Evolutionary conservation across 352 stramenopile species (phyloP), one percentile per base, ranked within the genome.

Genomic region (Thalassiosira delicatula): DNA sequence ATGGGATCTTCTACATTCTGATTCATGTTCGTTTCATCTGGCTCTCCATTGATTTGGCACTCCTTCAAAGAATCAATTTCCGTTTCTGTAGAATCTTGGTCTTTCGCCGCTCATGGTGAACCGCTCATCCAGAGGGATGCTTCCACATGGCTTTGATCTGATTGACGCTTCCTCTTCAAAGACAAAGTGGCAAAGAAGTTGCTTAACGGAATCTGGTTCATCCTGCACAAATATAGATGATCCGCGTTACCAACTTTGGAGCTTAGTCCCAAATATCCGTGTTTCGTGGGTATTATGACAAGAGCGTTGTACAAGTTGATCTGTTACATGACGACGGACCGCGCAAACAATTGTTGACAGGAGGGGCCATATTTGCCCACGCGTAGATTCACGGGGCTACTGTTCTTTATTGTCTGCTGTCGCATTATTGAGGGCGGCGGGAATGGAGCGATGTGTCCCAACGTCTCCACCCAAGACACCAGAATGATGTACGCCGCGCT

Each of bases 161-260:
- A 23, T 23, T 74, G 44, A 12, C 35, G 65, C 2, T 79, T 61
- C 21, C 77, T 62, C 12, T 53, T 33, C 17, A 25, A 8, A 19
- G 37, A 51, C 40, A 70, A n/a, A n/a, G 63, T 53, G 46, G 77
- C 83, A 78, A 92, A 91, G 61, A 93, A 93, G 40, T 92, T 82
- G 51, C 49, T 65, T 51, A 92, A 17, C 23, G 76, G 75, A 27
- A 88, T 74, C 25, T 82, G 35, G 46, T 79, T 78, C 69, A 87
- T 81, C 5, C 53, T 76, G 19, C 81, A 42, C 30, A 46, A 62
- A 44, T 76, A 83, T n/a, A 76, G 73, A 32, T 65, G 30, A 27
- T 86, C 79, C 49, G 72, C 62, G 37, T 83, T 53, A 2, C 79
- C 79, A 11, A 86, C 74, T 23, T 79, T 63, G n/a, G 79, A 82